Base-by-base conservation (phyloP, 345 rosid species). In the Heritiera littoralis region DNA sequence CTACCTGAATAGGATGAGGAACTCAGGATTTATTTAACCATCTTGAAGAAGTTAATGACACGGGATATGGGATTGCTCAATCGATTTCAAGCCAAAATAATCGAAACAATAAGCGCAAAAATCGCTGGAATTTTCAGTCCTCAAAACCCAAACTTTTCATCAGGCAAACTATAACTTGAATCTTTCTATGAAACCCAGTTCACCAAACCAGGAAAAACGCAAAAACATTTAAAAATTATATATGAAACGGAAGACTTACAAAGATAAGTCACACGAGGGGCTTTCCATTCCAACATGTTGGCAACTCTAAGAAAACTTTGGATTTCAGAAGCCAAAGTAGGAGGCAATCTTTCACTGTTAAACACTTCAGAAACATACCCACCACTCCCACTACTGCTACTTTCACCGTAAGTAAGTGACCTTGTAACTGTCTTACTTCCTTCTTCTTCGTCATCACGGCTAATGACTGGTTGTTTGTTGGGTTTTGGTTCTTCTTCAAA, bases 251-350 rank as follows among this genome's bases (percentile, higher is more conserved):
- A 66, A 12, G 54, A 51, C 92, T 76, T 74, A 93, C 98, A 95
- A 2, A 93, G 88, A 84, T 93, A 89, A 84, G 99, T 97, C 79
- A 90, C 70, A 7, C 98, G 98, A 85, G 99, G 94, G 72, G 90
- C 93, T 40, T 84, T 84, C 11, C 48, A 61, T 80, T 91, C 95
- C 17, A 93, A 81, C 86, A 85, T 81, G 83, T 95, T 95, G 12
- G 99, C 99, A 45, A 95, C 89, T 65, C 98, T 94, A 78, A 95
- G 98, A 80, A 95, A 95, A 85, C 78, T 82, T 85, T 90, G 97
- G 55, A 95, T 95, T 56, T 89, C 94, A 0, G 96, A 84, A 76
- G 90, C 88, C 77, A 95, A 80, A 32, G 89, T 92, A 66, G 95
- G 74, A 2, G 99, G 99, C 83, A 95, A 61, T 85, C 90, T 90